Percentiles rank a stretch among this genome's conserved stretches.
These are phyloP conservation scores for Pyricularia grisea DNA, from an alignment of 2,329 filamentous ascomycete genomes.

Conservation along the genomic window DNA sequence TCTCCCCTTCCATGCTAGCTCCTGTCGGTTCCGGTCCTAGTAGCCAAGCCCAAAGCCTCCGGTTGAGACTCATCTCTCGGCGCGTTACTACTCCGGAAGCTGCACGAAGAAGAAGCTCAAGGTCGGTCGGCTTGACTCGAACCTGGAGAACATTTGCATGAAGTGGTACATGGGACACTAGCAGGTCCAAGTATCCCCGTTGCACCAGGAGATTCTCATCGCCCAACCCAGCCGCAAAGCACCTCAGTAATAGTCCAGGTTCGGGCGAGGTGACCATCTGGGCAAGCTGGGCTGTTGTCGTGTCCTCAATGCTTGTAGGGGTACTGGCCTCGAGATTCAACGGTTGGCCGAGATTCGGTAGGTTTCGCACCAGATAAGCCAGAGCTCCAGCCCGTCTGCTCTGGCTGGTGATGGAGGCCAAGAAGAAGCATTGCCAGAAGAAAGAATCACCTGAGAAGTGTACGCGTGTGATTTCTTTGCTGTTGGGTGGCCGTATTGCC, in stretches of 20 bases:
- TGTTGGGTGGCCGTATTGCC: slow-evolving; percentile 47
- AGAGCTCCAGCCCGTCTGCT: slow-evolving; percentile 78
- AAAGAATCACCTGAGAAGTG: slow-evolving; percentile 66
- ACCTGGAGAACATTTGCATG: slow-evolving; percentile 73
- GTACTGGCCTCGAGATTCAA: neutral
- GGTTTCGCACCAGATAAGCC: slow-evolving; percentile 69
- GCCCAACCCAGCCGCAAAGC: slow-evolving; percentile 79
- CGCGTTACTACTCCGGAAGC: slow-evolving; percentile 81
- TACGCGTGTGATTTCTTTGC: slow-evolving; percentile 38
- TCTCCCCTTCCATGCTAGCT: slow-evolving; percentile 7
- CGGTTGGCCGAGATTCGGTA: slow-evolving; percentile 59
- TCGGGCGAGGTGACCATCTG: slow-evolving; percentile 78
- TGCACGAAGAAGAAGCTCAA: slow-evolving; percentile 72
- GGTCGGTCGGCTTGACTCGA: slow-evolving; percentile 61
- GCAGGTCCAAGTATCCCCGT: slow-evolving; percentile 82
- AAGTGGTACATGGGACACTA: slow-evolving; percentile 83
- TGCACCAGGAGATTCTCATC: slow-evolving; percentile 90
- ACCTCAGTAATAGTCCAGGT: slow-evolving; percentile 80
- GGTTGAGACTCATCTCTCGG: slow-evolving; percentile 93
- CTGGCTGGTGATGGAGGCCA: slow-evolving; percentile 84
- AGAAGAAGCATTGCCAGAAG: slow-evolving; percentile 97
- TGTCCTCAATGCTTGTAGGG: neutral
- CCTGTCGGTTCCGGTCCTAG: slow-evolving; percentile 60
- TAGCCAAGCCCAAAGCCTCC: slow-evolving; percentile 93
- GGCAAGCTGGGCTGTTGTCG: slow-evolving; percentile 30